These are phyloP conservation scores for Cystobasidium ongulense DNA, from an alignment of 768 basidiomycete genomes.

Conservation along the genomic window DNA sequence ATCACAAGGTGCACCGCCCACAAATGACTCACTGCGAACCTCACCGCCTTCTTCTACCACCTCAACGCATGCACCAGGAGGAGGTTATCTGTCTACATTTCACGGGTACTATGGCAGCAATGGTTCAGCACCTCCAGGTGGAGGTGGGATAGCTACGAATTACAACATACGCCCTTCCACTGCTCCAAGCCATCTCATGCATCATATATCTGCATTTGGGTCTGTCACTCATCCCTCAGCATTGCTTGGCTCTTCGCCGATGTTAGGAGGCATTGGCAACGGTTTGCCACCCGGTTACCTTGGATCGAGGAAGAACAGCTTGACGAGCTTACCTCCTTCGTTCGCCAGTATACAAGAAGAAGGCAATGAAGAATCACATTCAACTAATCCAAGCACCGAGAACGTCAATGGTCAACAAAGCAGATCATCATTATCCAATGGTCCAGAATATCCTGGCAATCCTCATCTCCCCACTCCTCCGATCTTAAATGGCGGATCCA, in stretches of 20 bases:
- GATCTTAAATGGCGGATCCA: background rate
- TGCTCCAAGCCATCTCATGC: constrained; percentile 8
- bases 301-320: background rate
- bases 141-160: background rate
- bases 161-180: background rate
- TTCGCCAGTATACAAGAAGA: constrained; percentile 26
- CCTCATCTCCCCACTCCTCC: background rate
- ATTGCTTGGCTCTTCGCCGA: background rate
- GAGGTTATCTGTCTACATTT: background rate
- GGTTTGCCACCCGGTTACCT: background rate
- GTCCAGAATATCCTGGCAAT: background rate
- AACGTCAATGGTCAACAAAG: background rate
- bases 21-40: background rate
- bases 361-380: background rate
- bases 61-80: background rate
- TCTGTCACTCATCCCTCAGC: background rate
- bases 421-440: background rate
- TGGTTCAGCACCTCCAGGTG: background rate
- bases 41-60: background rate
- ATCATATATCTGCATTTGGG: background rate
- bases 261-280: background rate
- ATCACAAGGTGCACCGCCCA: background rate
- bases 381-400: background rate
- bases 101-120: background rate
- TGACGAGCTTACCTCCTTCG: constrained; percentile 13